A percentile compares a stretch with the other conserved stretches of the same genome.
Evolutionary conservation across 208 protist genomes (phyloP).

Genomic region (Leishmania guyanensis): DNA sequence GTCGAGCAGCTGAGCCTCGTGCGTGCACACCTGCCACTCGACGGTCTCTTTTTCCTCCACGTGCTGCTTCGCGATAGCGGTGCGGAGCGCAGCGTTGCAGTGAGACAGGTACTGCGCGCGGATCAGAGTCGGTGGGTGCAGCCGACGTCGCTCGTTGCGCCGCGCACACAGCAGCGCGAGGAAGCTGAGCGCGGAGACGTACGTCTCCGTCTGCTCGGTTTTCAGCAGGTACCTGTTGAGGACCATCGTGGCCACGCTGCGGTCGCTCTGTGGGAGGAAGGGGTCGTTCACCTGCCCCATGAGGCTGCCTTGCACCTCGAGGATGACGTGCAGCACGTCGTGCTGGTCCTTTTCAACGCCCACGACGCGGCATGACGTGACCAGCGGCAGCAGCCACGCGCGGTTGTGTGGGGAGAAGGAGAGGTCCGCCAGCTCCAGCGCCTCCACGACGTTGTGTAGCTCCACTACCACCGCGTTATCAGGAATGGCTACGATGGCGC

Average conservation of each 20-base stretch:
- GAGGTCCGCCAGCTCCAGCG: slow-evolving; percentile 72
- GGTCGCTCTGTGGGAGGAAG: slow-evolving; percentile 75
- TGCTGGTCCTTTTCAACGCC: slow-evolving; percentile 62
- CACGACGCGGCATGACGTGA: slow-evolving; percentile 66
- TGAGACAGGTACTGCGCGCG: slow-evolving; percentile 78
- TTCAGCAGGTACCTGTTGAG: slow-evolving; percentile 51
- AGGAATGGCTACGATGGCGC: slow-evolving; percentile 39
- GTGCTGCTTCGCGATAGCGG: slow-evolving; percentile 63
- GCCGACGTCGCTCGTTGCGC: slow-evolving; percentile 57
- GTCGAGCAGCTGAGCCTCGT: slow-evolving; percentile 67
- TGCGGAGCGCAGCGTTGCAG: slow-evolving; percentile 63
- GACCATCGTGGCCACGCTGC: slow-evolving; percentile 61
- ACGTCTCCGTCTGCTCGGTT: slow-evolving; percentile 40
- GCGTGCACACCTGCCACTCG: slow-evolving; percentile 80
- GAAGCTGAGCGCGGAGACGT: slow-evolving; percentile 43
- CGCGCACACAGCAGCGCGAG: slow-evolving; percentile 52
- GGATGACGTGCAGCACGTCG: slow-evolving; percentile 68
- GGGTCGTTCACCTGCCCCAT: slow-evolving; percentile 46
- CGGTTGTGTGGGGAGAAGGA: slow-evolving; percentile 69
- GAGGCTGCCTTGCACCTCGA: slow-evolving; percentile 74
- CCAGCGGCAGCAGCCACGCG: slow-evolving; percentile 85
- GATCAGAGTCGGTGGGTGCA: slow-evolving; percentile 77
- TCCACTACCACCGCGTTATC: slow-evolving; percentile 87
- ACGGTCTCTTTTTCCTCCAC: slow-evolving; percentile 72
- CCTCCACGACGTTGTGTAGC: slow-evolving; percentile 58